These are phyloP conservation scores for Cephaloascus albidus DNA, from an alignment of 805 yeast species.

Conservation along the genomic window DNA sequence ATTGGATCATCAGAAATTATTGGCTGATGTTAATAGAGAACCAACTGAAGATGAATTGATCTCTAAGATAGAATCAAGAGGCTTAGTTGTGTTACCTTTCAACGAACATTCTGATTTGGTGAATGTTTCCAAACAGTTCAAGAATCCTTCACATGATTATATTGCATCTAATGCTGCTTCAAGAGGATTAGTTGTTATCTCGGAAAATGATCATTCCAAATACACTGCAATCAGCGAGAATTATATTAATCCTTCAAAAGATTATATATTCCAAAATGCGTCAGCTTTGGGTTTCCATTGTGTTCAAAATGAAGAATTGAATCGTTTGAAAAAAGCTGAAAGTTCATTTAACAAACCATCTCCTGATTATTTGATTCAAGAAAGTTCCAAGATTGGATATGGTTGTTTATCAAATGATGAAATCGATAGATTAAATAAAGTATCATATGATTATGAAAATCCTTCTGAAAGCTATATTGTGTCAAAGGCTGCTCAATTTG, in stretches of 20 bases:
- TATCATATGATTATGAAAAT: not conserved
- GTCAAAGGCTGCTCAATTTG: not conserved
- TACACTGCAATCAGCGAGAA: not conserved
- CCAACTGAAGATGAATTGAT: constrained; percentile 7
- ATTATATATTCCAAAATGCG: not conserved
- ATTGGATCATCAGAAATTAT: constrained; percentile 7
- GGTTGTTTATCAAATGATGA: not conserved
- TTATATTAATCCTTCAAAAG: not conserved
- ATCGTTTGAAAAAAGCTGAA: constrained; percentile 8
- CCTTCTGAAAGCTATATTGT: too few species aligned
- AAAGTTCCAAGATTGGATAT: constrained; percentile 14
- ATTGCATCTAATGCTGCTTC: constrained; percentile 8
- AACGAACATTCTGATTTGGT: not conserved
- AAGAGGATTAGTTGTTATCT: constrained; percentile 7
- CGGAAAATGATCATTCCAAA: constrained; percentile 8
- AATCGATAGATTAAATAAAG: not conserved
- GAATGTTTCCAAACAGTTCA: constrained; percentile 2
- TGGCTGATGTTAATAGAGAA: constrained; percentile 1
- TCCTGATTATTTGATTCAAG: constrained; percentile 4
- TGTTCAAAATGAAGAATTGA: constrained; percentile 5
- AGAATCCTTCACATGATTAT: constrained; percentile 15
- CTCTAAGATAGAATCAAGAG: constrained; percentile 5
- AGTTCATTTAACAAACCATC: constrained; percentile 20
- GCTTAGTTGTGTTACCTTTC: constrained; percentile 3
- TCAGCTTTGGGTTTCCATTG: constrained; percentile 5